phyloP scores from a whole-genome alignment of 2,329 filamentous ascomycete species.

The Aureobasidium uvarum region DNA sequence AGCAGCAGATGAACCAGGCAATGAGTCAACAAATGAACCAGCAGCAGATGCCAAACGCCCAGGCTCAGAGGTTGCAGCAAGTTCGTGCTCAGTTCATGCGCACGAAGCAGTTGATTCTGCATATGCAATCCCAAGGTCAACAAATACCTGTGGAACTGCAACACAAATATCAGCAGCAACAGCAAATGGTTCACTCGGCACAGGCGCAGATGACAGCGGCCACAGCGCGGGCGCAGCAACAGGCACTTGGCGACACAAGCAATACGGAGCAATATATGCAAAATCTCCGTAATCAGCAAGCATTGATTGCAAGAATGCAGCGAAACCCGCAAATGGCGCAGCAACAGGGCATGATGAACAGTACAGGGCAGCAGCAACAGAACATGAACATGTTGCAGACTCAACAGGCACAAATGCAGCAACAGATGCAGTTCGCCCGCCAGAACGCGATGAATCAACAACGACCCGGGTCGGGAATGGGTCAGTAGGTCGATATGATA shows the following conservation, averaged over 20 bases:
- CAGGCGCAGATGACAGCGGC: conserved; percentile 26
- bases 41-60: conserved; percentile 27
- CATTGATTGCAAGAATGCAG: conserved; percentile 31
- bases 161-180: conserved; percentile 34
- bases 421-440: conserved; percentile 27
- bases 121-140: conserved; percentile 28
- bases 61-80: conserved; percentile 16
- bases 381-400: conserved; percentile 32
- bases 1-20: conserved; percentile 31
- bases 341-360: conserved; percentile 29
- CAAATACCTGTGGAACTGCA: conserved; percentile 31
- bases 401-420: conserved; percentile 29
- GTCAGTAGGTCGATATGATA: conserved; percentile 18
- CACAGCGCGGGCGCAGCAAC: conserved; percentile 25
- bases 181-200: conserved; percentile 32
- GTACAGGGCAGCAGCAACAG: conserved; percentile 24
- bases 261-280: conserved; percentile 41
- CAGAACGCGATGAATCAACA: conserved; percentile 26
- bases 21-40: conserved; percentile 33
- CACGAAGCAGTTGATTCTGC: conserved; percentile 21
- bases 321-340: conserved; percentile 28
- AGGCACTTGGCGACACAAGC: conserved; percentile 31
- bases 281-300: conserved; percentile 36
- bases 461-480: conserved; percentile 25
- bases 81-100: conserved; percentile 13